Conservation (phyloP, 2,329 filamentous ascomycete species). For the Ascochyta fabae region DNA sequence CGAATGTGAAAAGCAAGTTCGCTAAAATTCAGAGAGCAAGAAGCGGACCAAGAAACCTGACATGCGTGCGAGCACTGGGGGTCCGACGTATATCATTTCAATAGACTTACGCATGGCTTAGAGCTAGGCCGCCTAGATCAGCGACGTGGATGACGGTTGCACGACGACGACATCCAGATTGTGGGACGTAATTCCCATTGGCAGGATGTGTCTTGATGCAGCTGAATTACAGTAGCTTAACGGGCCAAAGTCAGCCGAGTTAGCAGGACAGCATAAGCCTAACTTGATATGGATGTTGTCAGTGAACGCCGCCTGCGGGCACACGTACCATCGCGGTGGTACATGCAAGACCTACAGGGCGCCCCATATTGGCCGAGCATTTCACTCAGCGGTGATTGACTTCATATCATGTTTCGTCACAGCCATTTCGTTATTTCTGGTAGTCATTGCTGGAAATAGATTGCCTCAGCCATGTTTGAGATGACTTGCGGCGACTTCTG, state of each 20-base stretch:
- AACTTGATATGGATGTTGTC: slow-evolving; percentile 3
- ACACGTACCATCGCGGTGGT: slow-evolving; percentile 7
- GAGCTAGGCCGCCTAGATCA: slow-evolving; percentile 12
- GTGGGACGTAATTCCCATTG: slow-evolving; percentile 5
- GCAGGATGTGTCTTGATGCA: slow-evolving; percentile 8
- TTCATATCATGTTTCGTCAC: background rate
- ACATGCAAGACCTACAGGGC: slow-evolving; percentile 7
- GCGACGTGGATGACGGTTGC: slow-evolving; percentile 14
- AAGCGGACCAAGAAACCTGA: background rate
- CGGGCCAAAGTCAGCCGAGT: slow-evolving; percentile 8
- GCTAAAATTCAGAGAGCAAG: background rate
- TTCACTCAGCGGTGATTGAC: background rate
- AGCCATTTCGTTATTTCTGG: background rate
- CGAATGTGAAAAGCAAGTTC: background rate
- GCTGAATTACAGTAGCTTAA: slow-evolving; percentile 9
- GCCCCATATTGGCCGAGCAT: background rate
- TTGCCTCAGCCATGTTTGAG: slow-evolving; percentile 6
- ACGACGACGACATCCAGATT: slow-evolving; percentile 6
- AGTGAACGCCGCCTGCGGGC: slow-evolving; percentile 8
- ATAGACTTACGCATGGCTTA: slow-evolving; percentile 14
- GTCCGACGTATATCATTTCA: slow-evolving; percentile 8
- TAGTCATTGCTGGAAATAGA: slow-evolving; percentile 11
- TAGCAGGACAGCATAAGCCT: slow-evolving; percentile 5
- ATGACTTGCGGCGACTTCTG: slow-evolving; percentile 13
- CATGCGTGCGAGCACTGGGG: slow-evolving; percentile 13